Evolutionary conservation across 2,329 filamentous ascomycete species (phyloP).

Genomic region (Lizonia empirigonia): DNA sequence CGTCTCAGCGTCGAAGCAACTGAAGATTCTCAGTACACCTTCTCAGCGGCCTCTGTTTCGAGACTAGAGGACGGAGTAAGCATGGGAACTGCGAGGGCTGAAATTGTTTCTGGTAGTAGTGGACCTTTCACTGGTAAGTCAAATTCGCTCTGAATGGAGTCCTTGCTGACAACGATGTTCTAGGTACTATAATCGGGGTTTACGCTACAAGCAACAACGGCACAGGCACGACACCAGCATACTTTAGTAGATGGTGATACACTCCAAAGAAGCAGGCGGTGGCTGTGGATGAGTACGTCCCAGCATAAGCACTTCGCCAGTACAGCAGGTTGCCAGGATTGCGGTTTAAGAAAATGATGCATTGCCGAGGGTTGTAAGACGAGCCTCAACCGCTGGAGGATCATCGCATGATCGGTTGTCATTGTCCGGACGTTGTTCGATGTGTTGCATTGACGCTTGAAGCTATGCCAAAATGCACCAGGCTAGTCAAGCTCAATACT

Average conservation of each 20-base stretch:
- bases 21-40: background rate
- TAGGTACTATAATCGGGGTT: slow-evolving; percentile 57
- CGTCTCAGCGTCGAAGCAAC: background rate
- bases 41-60: background rate
- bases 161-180: slow-evolving; percentile 2
- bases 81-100: slow-evolving; percentile 24
- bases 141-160: background rate
- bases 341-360: background rate
- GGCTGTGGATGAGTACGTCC: background rate
- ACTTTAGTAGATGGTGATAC: slow-evolving; percentile 57
- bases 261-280: slow-evolving; percentile 9
- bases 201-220: slow-evolving; percentile 61
- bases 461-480: background rate
- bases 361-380: background rate
- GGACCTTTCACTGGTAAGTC: slow-evolving; percentile 2
- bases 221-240: slow-evolving; percentile 52
- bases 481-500: background rate
- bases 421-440: background rate
- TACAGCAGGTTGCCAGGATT: background rate
- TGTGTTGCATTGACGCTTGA: background rate
- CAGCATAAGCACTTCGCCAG: background rate
- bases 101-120: slow-evolving; percentile 18
- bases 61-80: background rate
- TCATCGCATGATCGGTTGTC: background rate
- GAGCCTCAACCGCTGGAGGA: background rate